These are phyloP conservation scores for Verruconis gallopava DNA, from an alignment of 2,329 filamentous ascomycete species.

Conservation along the genomic window DNA sequence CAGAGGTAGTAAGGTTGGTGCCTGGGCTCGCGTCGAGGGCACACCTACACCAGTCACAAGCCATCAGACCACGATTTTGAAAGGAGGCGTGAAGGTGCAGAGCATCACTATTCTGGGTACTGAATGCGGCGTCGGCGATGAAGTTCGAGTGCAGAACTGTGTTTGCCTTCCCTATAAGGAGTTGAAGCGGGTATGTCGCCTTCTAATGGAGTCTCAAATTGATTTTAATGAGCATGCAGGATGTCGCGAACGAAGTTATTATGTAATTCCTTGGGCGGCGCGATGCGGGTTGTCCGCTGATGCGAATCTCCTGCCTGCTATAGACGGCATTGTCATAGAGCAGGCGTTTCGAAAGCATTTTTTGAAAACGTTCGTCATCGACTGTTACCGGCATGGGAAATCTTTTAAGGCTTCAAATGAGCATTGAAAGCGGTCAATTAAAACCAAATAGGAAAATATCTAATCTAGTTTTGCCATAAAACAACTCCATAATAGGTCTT, in stretches of 20 bases:
- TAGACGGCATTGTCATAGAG: no score
- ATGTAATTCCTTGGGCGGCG: conserved; percentile 46
- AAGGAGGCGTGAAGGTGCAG: conserved; percentile 97
- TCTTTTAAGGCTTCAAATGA: no score
- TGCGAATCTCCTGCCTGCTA: no score
- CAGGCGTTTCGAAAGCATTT: no score
- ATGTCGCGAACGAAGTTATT: conserved; percentile 76
- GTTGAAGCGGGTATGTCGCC: conserved; percentile 68
- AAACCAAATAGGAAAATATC: no score
- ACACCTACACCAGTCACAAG: conserved; percentile 77
- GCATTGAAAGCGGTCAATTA: no score
- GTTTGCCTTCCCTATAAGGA: conserved; percentile 97
- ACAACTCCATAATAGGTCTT: no score
- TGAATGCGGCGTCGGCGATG: conserved; percentile 86
- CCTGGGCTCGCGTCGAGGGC: conserved; percentile 97
- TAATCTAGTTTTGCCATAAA: no score
- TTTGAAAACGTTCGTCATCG: no score
- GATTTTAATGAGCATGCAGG: conserved; percentile 34
- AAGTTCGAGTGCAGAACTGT: conserved; percentile 94
- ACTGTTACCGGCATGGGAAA: no score
- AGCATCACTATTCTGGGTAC: conserved; percentile 96
- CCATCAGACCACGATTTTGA: conserved; percentile 88
- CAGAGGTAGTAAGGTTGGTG: conserved; percentile 88
- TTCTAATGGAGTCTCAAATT: background rate
- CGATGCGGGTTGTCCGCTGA: background rate